phyloP scores from a whole-genome alignment of 108 stramenopile species.

The Conticribra guillardii region DNA sequence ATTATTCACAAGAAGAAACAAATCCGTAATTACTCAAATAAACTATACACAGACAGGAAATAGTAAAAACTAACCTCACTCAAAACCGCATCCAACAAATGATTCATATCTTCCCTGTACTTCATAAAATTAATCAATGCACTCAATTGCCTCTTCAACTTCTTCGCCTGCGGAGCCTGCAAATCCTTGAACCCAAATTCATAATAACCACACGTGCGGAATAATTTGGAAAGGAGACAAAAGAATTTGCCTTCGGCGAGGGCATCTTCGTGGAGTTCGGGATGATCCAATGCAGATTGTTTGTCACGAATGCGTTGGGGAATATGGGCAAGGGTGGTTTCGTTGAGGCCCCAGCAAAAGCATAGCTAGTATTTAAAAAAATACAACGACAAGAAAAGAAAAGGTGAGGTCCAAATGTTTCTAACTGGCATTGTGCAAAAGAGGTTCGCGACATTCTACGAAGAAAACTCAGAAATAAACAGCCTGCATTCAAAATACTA shows the following conservation, averaged over 20 bases:
- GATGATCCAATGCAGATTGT: conserved; percentile 44
- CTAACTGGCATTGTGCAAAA: conserved; percentile 12
- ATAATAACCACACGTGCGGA: conserved; percentile 83
- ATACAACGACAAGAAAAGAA: background rate
- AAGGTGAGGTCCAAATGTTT: background rate
- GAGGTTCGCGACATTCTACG: conserved; percentile 22
- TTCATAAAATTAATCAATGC: conserved; percentile 95
- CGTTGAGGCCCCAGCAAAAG: conserved; percentile 62
- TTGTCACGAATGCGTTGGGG: conserved; percentile 11
- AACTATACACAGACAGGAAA: no score
- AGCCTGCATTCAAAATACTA: no score
- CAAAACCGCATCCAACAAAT: conserved; percentile 69
- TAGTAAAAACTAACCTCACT: conserved; percentile 42
- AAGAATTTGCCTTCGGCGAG: conserved; percentile 88
- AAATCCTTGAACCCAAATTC: conserved; percentile 94
- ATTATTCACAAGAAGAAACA: background rate
- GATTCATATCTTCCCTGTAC: conserved; percentile 87
- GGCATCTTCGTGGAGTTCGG: conserved; percentile 87
- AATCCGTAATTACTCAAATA: no score
- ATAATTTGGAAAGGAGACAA: conserved; percentile 70
- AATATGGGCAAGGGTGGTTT: conserved; percentile 39
- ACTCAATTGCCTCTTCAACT: conserved; percentile 87
- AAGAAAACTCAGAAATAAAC: no score
- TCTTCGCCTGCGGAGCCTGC: conserved; percentile 63
- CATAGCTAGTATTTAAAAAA: conserved; percentile 38